These are phyloP conservation scores for Alnus rubra DNA, from an alignment of 306 rosid species.

Conservation along the genomic window DNA sequence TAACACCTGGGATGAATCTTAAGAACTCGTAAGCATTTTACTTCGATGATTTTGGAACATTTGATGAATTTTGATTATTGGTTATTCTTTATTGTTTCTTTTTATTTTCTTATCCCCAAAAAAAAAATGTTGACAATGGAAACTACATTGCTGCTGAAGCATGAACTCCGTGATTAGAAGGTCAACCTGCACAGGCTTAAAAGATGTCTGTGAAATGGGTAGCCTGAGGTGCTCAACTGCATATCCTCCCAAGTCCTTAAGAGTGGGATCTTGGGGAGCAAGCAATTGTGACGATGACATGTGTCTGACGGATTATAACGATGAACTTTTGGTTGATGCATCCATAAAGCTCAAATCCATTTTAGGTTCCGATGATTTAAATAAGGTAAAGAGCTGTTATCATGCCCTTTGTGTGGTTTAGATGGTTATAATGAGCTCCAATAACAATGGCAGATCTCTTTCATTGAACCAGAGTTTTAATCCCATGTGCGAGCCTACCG, in stretches of 20 bases:
- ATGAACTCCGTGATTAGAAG: conserved; percentile 45
- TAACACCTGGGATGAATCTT: conserved; percentile 48
- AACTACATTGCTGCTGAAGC: conserved; percentile 43
- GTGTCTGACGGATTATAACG: conserved; percentile 76
- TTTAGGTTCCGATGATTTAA: conserved; percentile 48
- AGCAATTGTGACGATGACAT: conserved; percentile 61
- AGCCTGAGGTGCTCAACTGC: conserved; percentile 59
- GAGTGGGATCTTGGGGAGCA: conserved; percentile 47
- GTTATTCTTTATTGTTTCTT: not conserved
- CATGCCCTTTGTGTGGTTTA: conserved; percentile 18
- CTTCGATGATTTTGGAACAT: conserved; percentile 29
- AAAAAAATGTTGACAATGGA: conserved; percentile 18
- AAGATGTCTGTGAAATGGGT: conserved; percentile 73
- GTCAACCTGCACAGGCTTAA: conserved; percentile 63
- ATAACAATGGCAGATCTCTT: conserved; percentile 20
- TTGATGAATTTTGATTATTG: conserved; percentile 11
- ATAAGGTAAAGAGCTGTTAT: conserved; percentile 49
- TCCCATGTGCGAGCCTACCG: conserved; percentile 75
- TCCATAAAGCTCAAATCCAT: conserved; percentile 51
- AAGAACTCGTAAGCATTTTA: conserved; percentile 60
- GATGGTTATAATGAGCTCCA: conserved; percentile 28
- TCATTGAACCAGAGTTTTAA: conserved; percentile 69
- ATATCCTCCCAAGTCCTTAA: conserved; percentile 43
- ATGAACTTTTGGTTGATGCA: conserved; percentile 54
- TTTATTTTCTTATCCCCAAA: no score